These are phyloP conservation scores for Tetrapisispora namnaoensis DNA, from an alignment of 805 yeast species.

Conservation along the genomic window DNA sequence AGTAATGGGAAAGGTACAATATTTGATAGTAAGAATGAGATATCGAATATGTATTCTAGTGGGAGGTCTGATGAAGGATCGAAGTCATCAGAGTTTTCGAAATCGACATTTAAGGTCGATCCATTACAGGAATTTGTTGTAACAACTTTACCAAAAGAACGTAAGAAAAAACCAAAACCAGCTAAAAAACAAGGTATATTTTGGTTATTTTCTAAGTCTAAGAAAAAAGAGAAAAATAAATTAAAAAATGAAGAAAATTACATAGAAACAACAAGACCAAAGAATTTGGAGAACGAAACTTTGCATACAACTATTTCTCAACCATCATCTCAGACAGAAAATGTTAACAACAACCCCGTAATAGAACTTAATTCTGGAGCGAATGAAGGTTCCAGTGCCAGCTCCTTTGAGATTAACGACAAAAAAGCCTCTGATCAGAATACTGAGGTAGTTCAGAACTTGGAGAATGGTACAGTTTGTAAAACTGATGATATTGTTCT, in stretches of 20 bases:
- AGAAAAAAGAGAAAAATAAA: not conserved
- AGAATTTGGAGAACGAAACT: not conserved
- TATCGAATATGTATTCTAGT: not conserved
- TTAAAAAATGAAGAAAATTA: not conserved
- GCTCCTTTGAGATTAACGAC: too few relatives aligned
- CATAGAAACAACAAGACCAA: not conserved
- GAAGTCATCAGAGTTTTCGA: not conserved
- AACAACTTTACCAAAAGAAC: conserved; percentile 17
- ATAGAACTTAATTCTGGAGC: too few relatives aligned
- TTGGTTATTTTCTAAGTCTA: conserved; percentile 13
- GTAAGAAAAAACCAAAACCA: conserved; percentile 8
- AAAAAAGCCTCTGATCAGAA: too few relatives aligned
- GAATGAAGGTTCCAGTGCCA: too few relatives aligned
- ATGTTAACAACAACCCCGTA: too few relatives aligned
- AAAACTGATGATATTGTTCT: too few relatives aligned
- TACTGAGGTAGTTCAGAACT: too few relatives aligned
- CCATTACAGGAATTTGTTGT: conserved; percentile 25
- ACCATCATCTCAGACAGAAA: too few relatives aligned
- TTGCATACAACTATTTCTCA: not conserved
- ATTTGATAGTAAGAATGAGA: not conserved
- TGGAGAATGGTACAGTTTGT: too few relatives aligned
- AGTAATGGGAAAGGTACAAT: too few relatives aligned
- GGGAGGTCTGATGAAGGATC: not conserved
- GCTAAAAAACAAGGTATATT: conserved; percentile 15
- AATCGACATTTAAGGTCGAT: conserved; percentile 21